A percentile compares a stretch with the other conserved stretches of the same genome.
phyloP scores from a whole-genome alignment of 495 filamentous ascomycete genomes.

The Aspergillus asperescens region DNA sequence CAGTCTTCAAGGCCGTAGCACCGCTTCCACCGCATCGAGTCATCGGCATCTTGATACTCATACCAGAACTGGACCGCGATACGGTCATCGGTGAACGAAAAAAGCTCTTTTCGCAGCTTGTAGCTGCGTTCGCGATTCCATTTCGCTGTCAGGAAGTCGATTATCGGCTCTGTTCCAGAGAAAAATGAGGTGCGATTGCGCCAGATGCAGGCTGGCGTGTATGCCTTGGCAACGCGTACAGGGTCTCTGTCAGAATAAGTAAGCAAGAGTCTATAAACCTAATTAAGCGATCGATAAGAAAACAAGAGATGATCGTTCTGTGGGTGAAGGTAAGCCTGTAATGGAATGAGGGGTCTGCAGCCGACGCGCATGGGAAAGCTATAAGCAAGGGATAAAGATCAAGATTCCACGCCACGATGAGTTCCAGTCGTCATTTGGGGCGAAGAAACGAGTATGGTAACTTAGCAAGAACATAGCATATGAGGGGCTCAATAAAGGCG shows the following conservation, averaged over 20 bases:
- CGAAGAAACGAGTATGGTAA: not conserved
- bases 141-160: conserved; percentile 68
- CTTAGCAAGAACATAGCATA: not conserved
- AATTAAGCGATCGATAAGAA: not conserved
- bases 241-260: conserved; percentile 49
- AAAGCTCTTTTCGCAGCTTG: conserved; percentile 80
- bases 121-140: conserved; percentile 73
- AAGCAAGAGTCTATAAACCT: not conserved
- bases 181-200: conserved; percentile 72
- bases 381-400: conserved; percentile 31
- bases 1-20: conserved; percentile 90
- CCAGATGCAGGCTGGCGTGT: conserved; percentile 77
- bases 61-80: conserved; percentile 95
- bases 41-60: conserved; percentile 67
- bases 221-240: conserved; percentile 58
- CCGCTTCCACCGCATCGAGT: conserved; percentile 74
- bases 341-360: not conserved
- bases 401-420: not conserved
- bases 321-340: too few species aligned
- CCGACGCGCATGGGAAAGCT: not conserved
- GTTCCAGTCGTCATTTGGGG: not conserved
- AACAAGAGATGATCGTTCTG: not conserved
- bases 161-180: conserved; percentile 60
- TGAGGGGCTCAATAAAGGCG: not conserved
- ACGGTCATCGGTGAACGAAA: conserved; percentile 49